Base-by-base conservation (phyloP, 768 basidiomycete genomes). In the Cyclocybe cylindracea region DNA sequence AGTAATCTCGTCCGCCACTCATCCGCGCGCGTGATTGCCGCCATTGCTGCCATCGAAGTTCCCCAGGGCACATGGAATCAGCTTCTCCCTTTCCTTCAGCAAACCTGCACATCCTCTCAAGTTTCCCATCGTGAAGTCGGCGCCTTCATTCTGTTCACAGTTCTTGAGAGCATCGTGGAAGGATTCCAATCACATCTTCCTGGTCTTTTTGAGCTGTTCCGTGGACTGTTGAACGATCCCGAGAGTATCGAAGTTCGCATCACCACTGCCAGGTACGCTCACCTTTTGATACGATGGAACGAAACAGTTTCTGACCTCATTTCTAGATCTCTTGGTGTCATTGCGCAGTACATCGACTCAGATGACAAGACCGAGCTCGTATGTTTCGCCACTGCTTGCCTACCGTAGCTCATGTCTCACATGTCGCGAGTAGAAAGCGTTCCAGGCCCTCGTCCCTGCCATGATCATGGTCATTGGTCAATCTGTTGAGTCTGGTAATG, bases 1-100 rank as follows among this genome's bases (percentile, higher is more conserved):
- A 98, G 94, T 58, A 83, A 88, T 51, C 85, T 94, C 55, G 94
- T 97, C 46, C 91, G 94, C 50, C 92, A 98, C 68, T 90, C 95
- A 8, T 84, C 89, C 42, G 91, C 96, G 18, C 91, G 97, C 42
- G 89, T 96, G 51, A 83, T 98, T 56, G 91, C 96, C 39, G 88
- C 93, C 52, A 89, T 98, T 70, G 96, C 95, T 14, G 81, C 84
- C 48, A 82, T 94, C 65, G 97, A 99, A 67, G 79, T 98, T 53
- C 82, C 86, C 11, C 66, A 79, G 48, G 83, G 84, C 59, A 78
- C 82, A 56, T 98, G 97, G 97, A 80, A 87, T 2, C 78, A 86
- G 50, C 88, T 99, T 41, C 80, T 98, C 29, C 91, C 92, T 4
- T 94, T 90, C 78, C 81, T 99, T 34, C 80, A 89, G 61, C 78